Conservation (phyloP, 139 green algal species). For the Spirogloea muscicola region DNA sequence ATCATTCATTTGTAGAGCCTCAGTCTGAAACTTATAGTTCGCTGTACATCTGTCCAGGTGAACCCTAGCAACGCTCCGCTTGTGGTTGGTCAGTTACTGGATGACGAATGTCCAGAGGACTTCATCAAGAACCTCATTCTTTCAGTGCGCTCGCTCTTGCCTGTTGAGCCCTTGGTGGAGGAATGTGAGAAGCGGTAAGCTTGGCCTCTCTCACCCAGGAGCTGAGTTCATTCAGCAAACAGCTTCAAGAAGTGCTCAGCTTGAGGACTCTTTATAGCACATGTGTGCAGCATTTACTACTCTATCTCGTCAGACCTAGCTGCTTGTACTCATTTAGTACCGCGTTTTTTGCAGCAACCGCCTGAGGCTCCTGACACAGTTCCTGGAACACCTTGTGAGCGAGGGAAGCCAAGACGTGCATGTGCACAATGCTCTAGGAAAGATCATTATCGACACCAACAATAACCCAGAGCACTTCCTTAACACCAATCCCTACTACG, state of each 20-base stretch:
- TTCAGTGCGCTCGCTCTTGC: constrained; percentile 84
- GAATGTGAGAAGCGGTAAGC: constrained; percentile 69
- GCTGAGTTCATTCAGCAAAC: background rate
- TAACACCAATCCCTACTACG: constrained; percentile 98
- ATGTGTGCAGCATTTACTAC: constrained; percentile 1
- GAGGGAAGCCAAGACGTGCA: constrained; percentile 88
- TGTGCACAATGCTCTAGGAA: constrained; percentile 98
- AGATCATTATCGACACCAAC: constrained; percentile 99
- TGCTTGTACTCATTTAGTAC: background rate
- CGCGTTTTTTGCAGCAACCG: constrained; percentile 59
- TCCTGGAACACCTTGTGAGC: constrained; percentile 96
- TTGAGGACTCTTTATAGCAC: background rate
- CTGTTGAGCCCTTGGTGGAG: constrained; percentile 72
- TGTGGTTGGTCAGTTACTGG: constrained; percentile 94
- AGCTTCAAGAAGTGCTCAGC: too few species aligned
- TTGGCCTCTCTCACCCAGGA: background rate
- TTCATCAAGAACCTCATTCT: constrained; percentile 99
- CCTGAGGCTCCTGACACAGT: constrained; percentile 91
- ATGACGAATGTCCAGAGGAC: constrained; percentile 87
- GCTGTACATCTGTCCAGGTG: constrained; percentile 40
- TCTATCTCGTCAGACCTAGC: background rate
- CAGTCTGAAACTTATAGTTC: too few species aligned
- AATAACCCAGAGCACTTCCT: constrained; percentile 99
- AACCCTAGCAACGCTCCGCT: constrained; percentile 59
- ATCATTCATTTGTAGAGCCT: too few species aligned